phyloP scores from a whole-genome alignment of 164 flowering plant species.

The Taxillus chinensis region DNA sequence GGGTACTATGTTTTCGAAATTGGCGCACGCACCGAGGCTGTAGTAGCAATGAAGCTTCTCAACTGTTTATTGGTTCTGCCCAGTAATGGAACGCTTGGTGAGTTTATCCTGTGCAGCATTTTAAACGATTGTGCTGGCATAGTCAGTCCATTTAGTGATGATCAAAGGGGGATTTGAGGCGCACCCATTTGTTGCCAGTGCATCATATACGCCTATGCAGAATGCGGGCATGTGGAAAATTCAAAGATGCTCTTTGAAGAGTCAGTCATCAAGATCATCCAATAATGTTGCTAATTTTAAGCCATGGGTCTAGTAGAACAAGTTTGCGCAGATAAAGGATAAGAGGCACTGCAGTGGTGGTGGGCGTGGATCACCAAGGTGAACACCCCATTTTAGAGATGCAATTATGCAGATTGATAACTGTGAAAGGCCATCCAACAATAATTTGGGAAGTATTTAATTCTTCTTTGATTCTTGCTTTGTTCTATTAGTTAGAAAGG shows the following conservation, averaged over 20 bases:
- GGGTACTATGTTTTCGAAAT: conserved; percentile 39
- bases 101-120: conserved; percentile 36
- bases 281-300: conserved; percentile 27
- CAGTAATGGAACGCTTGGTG: conserved; percentile 33
- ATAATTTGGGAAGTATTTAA: too few species aligned
- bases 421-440: too few species aligned
- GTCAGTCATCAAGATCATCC: conserved; percentile 7
- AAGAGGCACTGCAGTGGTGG: too few species aligned
- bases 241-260: conserved; percentile 25
- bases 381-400: too few species aligned
- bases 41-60: conserved; percentile 22
- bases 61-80: conserved; percentile 19
- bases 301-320: conserved; percentile 38
- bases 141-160: conserved; percentile 28
- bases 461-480: too few species aligned
- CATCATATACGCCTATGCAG: conserved; percentile 51
- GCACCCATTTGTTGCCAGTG: conserved; percentile 30
- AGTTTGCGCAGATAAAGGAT: conserved; percentile 13
- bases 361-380: too few species aligned
- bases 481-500: too few species aligned
- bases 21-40: conserved; percentile 26
- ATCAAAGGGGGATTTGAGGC: conserved; percentile 32
- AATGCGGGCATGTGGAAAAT: conserved; percentile 43
- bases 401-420: too few species aligned
- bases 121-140: conserved; percentile 30